Evolutionary conservation across 352 stramenopile genomes (phyloP).

Genomic region (Globisporangium splendens): DNA sequence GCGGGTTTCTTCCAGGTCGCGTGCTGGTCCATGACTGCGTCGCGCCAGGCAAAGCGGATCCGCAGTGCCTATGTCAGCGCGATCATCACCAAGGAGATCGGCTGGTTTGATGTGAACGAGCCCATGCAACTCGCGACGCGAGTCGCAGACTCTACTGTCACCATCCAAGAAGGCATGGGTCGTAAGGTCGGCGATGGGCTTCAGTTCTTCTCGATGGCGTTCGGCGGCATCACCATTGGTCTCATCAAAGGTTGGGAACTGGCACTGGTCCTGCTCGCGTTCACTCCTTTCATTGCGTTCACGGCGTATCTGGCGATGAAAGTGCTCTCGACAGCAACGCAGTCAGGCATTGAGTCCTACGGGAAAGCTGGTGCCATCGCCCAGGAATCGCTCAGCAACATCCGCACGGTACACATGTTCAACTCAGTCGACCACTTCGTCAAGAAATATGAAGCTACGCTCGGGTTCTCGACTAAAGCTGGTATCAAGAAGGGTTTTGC

Average conservation of each 20-base stretch:
- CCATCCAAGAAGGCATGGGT: slow-evolving; percentile 64
- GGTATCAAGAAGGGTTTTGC: slow-evolving; percentile 50
- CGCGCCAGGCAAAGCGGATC: slow-evolving; percentile 47
- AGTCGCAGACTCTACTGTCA: slow-evolving; percentile 32
- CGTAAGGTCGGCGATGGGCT: slow-evolving; percentile 51
- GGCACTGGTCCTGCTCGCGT: slow-evolving; percentile 52
- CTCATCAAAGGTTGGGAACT: slow-evolving; percentile 66
- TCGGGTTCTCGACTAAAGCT: slow-evolving; percentile 36
- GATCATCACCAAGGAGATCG: slow-evolving; percentile 37
- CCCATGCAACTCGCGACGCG: slow-evolving; percentile 25
- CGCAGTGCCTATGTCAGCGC: slow-evolving; percentile 27
- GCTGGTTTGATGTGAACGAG: slow-evolving; percentile 48
- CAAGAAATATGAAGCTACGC: slow-evolving; percentile 49
- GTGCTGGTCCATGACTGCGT: slow-evolving; percentile 59
- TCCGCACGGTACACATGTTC: slow-evolving; percentile 79
- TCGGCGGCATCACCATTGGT: slow-evolving; percentile 60
- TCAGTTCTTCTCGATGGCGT: slow-evolving; percentile 57
- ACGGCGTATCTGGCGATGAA: slow-evolving; percentile 58
- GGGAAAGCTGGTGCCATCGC: slow-evolving; percentile 59
- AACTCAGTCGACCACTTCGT: slow-evolving; percentile 60
- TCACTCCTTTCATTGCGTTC: slow-evolving; percentile 59
- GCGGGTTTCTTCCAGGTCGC: slow-evolving; percentile 36
- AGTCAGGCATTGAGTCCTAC: slow-evolving; percentile 56
- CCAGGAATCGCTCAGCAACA: slow-evolving; percentile 68
- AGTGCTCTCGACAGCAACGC: slow-evolving; percentile 38